Evolutionary conservation across 176 grass and related monocot species (phyloP), one percentile per base, ranked within the genome.

Genomic region (Phoenix dactylifera): DNA sequence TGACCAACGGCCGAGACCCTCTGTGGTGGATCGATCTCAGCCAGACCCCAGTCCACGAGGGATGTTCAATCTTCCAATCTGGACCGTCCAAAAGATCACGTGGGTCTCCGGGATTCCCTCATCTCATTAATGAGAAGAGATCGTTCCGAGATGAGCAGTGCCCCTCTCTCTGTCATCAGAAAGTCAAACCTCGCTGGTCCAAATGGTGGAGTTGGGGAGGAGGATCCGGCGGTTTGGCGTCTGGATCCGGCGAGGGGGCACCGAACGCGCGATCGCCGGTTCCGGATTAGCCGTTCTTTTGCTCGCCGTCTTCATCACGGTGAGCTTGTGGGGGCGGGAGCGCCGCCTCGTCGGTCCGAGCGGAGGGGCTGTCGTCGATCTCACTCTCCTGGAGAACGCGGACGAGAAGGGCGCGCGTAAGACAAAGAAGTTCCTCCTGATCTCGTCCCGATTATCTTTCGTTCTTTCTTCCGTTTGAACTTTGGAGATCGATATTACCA

Each of bases 371-470:
- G 72, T 97, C 65, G 87, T 97, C 12, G 69, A 18, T 26, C 84
- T 91, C 68, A 97, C 84, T 16, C 75, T 91, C 64, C 66, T 91
- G 16, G 60, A 50, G 9, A 55, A 63, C 18, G 81, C 92, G 24
- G 30, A 78, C 59, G 84, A 84, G 75, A 91, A 85, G 74, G 87
- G 87, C 59, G 92, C 84, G 3, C 70, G 81, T 97, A 85, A 10
- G 35, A 78, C 65, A 1, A 1, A 23, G 2, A 61, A 20, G 4
- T 20, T 14, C 0, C 22, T 24, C 16, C n/a, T 17, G 5, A 15
- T 18, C 54, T 16, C 18, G 2, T 7, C 49, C 0, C 7, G 30
- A n/a, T 39, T 24, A 22, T 1, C 15, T 59, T 44, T 44, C 35
- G 1, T 44, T 14, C 35, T 3, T 7, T 76, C 69, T 62, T 2